Base-by-base conservation (phyloP, 805 yeast species). In the Yueomyces sp. region DNA sequence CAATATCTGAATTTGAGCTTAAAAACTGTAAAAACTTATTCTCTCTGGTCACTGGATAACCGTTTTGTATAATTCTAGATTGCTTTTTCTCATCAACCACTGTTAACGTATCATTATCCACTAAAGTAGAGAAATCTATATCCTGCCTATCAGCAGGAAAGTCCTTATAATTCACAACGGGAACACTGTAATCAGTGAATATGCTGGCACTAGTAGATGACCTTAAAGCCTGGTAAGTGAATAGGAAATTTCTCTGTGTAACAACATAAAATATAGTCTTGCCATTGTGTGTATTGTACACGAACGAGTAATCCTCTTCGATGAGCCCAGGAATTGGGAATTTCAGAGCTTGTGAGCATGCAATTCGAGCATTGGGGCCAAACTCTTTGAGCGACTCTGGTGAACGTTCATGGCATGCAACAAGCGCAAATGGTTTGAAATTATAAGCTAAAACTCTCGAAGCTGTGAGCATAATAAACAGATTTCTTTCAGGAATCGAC, bases 51-150 rank as follows among this genome's bases (percentile, higher is more conserved):
- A 53, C 52, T 5, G 54, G 49, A 37, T 52, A 59, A 2, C 66
- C 66, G 50, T 61, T 60, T 44, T 62, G 66, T 32, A 62, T 60
- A 8, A 62, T 47, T 42, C 45, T 57, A 3, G 57, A 54, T 36
- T 53, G 46, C 28, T 55, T 60, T 12, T 48, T 51, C 28, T 50
- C 52, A 19, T 59, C 60, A 46, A 53, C 56, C 4, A 60, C 63
- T 2, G 61, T 55, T n/a, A 62, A 46, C 1, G 54, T 47, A 39
- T 61, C 62, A 42, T 56, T 61, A 43, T 62, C 65, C 31, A 48
- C 51, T 11, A 44, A 40, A 29, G 54, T 46, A 28, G 50, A 51
- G 38, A 50, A 54, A 32, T 44, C 42, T 9, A 52, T 53, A 26
- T 52, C 50, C 5, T 50, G 52, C 9, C 45, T 26, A 27, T 51